Evolutionary conservation across 306 rosid genomes (phyloP).

Genomic region (Ziziphus jujuba): DNA sequence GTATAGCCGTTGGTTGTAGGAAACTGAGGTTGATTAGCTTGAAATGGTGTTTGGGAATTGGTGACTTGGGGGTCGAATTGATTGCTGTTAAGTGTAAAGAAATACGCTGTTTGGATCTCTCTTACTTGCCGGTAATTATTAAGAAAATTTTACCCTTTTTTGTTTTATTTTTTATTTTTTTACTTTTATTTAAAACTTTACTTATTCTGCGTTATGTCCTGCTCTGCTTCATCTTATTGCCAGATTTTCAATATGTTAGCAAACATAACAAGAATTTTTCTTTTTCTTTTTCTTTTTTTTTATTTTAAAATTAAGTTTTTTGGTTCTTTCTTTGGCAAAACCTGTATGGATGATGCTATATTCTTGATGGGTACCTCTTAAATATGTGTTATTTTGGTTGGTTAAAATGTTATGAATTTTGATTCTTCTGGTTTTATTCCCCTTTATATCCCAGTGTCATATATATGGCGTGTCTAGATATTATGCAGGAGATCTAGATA

Average conservation of each 20-base stretch:
- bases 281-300: too few relatives aligned
- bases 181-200: neutral
- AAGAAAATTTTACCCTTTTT: too few relatives aligned
- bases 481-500: too few relatives aligned
- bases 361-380: too few relatives aligned
- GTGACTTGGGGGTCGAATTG: constrained; percentile 81
- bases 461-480: too few relatives aligned
- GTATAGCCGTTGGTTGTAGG: constrained; percentile 87
- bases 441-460: neutral
- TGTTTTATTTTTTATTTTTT: neutral
- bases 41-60: constrained; percentile 87
- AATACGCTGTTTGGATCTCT: constrained; percentile 69
- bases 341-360: too few relatives aligned
- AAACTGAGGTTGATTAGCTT: constrained; percentile 63
- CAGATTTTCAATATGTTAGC: too few relatives aligned
- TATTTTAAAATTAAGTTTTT: too few relatives aligned
- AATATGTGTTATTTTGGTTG: too few relatives aligned
- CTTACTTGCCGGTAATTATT: constrained; percentile 70
- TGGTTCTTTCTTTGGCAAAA: too few relatives aligned
- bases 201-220: neutral
- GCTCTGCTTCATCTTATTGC: neutral
- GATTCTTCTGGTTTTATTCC: neutral
- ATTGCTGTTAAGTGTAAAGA: constrained; percentile 82
- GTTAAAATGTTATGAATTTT: too few relatives aligned
- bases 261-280: too few relatives aligned